These are phyloP conservation scores for Plantago major DNA, from an alignment of 257 asterid species.

Conservation along the genomic window DNA sequence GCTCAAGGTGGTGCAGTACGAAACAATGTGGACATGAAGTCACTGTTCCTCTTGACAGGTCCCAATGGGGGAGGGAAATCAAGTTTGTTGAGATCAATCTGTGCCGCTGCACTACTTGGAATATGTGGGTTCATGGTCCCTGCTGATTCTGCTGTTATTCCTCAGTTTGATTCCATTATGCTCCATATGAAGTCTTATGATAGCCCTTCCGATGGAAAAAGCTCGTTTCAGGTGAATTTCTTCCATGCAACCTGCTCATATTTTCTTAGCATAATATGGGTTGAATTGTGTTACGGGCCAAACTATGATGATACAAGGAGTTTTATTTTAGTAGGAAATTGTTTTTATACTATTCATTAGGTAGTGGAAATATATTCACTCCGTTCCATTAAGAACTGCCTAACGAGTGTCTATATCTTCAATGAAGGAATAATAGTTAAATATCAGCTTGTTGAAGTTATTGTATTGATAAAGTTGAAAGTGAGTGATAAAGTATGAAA, in stretches of 20 bases:
- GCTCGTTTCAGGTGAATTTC: conserved; percentile 89
- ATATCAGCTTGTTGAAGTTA: too few relatives aligned
- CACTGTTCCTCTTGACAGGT: conserved; percentile 84
- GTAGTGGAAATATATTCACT: too few relatives aligned
- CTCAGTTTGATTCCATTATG: conserved; percentile 91
- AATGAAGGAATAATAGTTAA: too few relatives aligned
- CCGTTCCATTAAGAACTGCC: too few relatives aligned
- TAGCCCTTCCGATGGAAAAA: conserved; percentile 96
- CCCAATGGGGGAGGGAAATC: conserved; percentile 99
- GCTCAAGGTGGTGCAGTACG: conserved; percentile 78
- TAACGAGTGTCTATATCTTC: too few relatives aligned
- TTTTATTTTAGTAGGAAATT: too few relatives aligned
- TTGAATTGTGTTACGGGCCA: too few relatives aligned
- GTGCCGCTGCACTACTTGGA: conserved; percentile 92
- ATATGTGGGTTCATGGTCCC: conserved; percentile 95
- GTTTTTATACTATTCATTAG: too few relatives aligned
- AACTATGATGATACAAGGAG: too few relatives aligned
- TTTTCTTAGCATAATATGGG: not conserved
- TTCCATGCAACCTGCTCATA: not conserved
- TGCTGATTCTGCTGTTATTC: conserved; percentile 85
- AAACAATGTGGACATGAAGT: conserved; percentile 74
- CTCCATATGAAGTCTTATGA: conserved; percentile 97
- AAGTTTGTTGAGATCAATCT: conserved; percentile 80
- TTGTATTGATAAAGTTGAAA: too few relatives aligned
- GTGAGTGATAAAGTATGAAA: too few relatives aligned